Percentiles rank a stretch among this genome's conserved stretches.
These are phyloP conservation scores for Mycena vitilis DNA, from an alignment of 768 basidiomycete genomes.

Conservation along the genomic window DNA sequence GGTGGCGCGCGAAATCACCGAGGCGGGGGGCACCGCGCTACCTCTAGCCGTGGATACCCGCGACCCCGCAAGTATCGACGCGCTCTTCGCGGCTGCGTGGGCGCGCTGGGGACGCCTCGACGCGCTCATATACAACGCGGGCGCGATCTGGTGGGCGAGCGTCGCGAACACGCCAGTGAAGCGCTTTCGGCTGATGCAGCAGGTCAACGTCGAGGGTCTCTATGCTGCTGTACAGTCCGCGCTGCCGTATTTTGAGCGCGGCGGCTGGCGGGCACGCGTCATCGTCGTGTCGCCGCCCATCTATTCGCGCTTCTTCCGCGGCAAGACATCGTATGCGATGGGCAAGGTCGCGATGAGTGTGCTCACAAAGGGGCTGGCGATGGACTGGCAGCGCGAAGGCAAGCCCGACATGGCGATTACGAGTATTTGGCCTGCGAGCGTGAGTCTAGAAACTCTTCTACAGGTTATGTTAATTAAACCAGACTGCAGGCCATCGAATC, in stretches of 20 bases:
- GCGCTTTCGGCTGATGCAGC: slow-evolving; percentile 36
- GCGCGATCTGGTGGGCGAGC: slow-evolving; percentile 37
- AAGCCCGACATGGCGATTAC: slow-evolving; percentile 36
- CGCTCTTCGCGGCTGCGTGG: neutral
- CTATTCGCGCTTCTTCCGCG: slow-evolving; percentile 38
- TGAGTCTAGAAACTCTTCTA: neutral
- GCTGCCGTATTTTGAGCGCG: slow-evolving; percentile 29
- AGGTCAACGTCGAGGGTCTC: slow-evolving; percentile 36
- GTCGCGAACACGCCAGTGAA: slow-evolving; percentile 34
- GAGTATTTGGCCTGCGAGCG: slow-evolving; percentile 36
- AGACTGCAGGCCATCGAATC: slow-evolving; percentile 33
- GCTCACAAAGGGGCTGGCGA: slow-evolving; percentile 35
- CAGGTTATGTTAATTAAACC: too few relatives aligned
- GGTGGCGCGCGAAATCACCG: slow-evolving; percentile 34
- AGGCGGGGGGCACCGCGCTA: slow-evolving; percentile 32
- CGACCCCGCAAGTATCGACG: slow-evolving; percentile 23
- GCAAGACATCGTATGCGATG: slow-evolving; percentile 39
- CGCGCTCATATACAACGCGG: slow-evolving; percentile 36
- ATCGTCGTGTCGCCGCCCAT: slow-evolving; percentile 38
- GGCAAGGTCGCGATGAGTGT: slow-evolving; percentile 38
- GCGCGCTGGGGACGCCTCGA: slow-evolving; percentile 33
- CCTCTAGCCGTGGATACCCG: slow-evolving; percentile 31
- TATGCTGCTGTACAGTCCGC: slow-evolving; percentile 33
- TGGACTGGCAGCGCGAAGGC: slow-evolving; percentile 36
- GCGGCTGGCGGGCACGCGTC: slow-evolving; percentile 32